Percentiles rank a stretch among this genome's conserved stretches.
Evolutionary conservation across 2,329 filamentous ascomycete genomes (phyloP).

Genomic region (Neofusicoccum umdonicola): DNA sequence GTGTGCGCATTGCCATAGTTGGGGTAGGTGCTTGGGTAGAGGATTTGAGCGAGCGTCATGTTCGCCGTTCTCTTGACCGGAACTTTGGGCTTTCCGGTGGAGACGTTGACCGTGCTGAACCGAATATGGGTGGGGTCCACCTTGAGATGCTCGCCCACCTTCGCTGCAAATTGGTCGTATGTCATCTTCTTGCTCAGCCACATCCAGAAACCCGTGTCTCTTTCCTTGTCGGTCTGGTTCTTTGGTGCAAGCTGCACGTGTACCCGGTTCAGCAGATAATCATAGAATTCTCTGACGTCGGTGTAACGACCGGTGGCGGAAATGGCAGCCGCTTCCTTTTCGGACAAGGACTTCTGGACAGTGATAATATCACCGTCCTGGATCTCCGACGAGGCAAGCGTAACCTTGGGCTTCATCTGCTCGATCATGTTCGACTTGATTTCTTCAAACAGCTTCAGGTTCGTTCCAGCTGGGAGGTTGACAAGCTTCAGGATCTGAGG

Average conservation of each 20-base stretch:
- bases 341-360: conserved; percentile 69
- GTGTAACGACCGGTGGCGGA: conserved; percentile 46
- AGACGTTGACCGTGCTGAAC: conserved; percentile 81
- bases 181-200: conserved; percentile 82
- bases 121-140: conserved; percentile 84
- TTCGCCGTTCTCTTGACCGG: conserved; percentile 71
- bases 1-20: conserved; percentile 65
- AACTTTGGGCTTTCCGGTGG: conserved; percentile 72
- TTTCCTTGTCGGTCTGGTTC: conserved; percentile 51
- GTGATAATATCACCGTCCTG: conserved; percentile 97
- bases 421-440: conserved; percentile 99
- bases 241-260: conserved; percentile 73
- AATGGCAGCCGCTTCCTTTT: conserved; percentile 43
- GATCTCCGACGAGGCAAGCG: conserved; percentile 85
- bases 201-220: conserved; percentile 67
- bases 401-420: conserved; percentile 84
- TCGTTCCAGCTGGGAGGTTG: conserved; percentile 77
- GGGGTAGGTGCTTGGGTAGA: conserved; percentile 68
- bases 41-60: conserved; percentile 73
- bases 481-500: conserved; percentile 76
- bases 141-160: conserved; percentile 73
- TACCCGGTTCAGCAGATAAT: conserved; percentile 84
- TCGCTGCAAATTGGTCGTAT: conserved; percentile 83
- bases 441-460: conserved; percentile 82
- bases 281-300: conserved; percentile 85